Evolutionary conservation across 2,329 filamentous ascomycete species (phyloP).

Genomic region (Mariannaea sp.): DNA sequence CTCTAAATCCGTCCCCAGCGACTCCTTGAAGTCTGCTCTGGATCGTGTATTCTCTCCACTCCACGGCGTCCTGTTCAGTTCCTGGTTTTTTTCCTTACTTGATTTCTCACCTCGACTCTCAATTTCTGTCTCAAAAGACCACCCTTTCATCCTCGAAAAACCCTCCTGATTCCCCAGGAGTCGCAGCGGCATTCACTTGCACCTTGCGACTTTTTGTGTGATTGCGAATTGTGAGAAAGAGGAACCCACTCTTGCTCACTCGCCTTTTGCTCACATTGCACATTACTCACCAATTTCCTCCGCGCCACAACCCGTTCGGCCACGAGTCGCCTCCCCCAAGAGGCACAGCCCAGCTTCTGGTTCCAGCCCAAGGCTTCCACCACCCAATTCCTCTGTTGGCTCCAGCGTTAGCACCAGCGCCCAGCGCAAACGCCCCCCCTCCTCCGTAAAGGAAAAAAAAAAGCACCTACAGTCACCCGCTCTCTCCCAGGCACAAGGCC

Average conservation of each 20-base stretch:
- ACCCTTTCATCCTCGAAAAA: constrained; percentile 3
- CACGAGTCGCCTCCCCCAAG: constrained; percentile 17
- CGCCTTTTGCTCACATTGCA: constrained; percentile 9
- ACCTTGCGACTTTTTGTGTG: constrained; percentile 47
- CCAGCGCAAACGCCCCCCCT: too few relatives aligned
- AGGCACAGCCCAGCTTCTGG: constrained; percentile 34
- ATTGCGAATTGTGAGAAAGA: neutral
- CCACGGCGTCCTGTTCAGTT: constrained; percentile 43
- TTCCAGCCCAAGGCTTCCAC: constrained; percentile 28
- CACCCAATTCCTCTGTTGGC: neutral
- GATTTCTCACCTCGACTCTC: constrained; percentile 19
- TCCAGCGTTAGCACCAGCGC: neutral
- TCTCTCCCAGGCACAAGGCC: constrained; percentile 14
- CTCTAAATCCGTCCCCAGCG: constrained; percentile 57
- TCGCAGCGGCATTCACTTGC: constrained; percentile 58
- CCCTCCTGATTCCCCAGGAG: constrained; percentile 28
- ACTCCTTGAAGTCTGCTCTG: constrained; percentile 61
- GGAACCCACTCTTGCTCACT: constrained; percentile 15
- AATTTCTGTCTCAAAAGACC: constrained; percentile 3
- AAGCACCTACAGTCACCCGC: constrained; percentile 13
- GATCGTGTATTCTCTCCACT: constrained; percentile 45
- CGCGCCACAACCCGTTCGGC: constrained; percentile 5
- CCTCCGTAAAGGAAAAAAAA: too few relatives aligned
- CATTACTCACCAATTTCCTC: constrained; percentile 19
- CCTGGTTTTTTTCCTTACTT: constrained; percentile 28